Evolutionary conservation across 176 grass and related monocot genomes (phyloP).

Genomic region (Pharus latifolius): DNA sequence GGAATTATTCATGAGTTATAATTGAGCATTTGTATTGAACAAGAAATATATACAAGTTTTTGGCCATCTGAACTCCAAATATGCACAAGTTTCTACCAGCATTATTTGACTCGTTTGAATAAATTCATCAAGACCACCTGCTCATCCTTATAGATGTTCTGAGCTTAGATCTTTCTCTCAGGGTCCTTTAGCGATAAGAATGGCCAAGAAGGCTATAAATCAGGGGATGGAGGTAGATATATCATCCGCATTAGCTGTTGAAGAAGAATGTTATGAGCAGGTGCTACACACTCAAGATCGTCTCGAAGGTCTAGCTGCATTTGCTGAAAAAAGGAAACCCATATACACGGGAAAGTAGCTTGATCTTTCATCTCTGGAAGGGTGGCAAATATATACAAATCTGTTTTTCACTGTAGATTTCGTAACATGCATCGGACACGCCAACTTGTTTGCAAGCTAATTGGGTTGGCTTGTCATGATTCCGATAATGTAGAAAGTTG

Average conservation of each 20-base stretch:
- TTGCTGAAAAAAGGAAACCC: conserved; percentile 87
- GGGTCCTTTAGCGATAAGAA: conserved; percentile 75
- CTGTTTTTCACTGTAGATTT: neutral
- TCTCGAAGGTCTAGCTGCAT: conserved; percentile 83
- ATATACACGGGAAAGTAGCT: conserved; percentile 54
- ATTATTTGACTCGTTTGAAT: neutral
- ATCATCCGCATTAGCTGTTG: conserved; percentile 34
- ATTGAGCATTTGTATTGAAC: neutral
- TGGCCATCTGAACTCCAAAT: neutral
- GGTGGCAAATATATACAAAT: neutral
- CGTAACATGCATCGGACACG: neutral
- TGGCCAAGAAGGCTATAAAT: conserved; percentile 88
- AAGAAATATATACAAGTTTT: neutral
- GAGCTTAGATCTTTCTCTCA: conserved; percentile 11
- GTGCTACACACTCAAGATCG: conserved; percentile 66
- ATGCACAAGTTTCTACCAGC: neutral
- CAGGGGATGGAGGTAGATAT: conserved; percentile 53
- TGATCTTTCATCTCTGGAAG: neutral
- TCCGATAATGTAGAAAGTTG: too few relatives aligned
- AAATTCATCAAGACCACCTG: neutral
- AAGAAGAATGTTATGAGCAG: conserved; percentile 81
- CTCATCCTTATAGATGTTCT: neutral
- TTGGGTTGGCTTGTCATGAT: too few relatives aligned
- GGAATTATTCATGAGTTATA: neutral
- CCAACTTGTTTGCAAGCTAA: neutral